Conservation (phyloP, 108 stramenopile genomes). For the Cylindrotheca closterium region DNA sequence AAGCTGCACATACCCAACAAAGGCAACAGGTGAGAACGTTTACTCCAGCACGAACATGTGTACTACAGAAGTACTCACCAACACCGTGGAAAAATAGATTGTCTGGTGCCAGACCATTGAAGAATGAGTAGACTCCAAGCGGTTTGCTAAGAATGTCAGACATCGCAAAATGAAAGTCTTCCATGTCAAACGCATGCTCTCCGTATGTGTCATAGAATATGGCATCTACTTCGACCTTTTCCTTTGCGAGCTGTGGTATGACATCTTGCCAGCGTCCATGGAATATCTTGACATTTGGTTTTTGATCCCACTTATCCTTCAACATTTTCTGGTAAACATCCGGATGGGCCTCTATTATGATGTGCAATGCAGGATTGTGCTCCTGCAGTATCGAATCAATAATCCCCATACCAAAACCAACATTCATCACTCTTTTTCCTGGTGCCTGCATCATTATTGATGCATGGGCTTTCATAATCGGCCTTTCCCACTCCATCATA, state of each 20-base stretch:
- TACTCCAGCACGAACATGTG: not conserved
- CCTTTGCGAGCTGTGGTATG: conserved; percentile 54
- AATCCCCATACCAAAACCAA: conserved; percentile 94
- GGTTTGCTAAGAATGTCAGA: conserved; percentile 55
- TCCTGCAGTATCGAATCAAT: conserved; percentile 81
- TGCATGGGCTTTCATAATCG: conserved; percentile 92
- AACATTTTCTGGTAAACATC: conserved; percentile 82
- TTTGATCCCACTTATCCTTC: conserved; percentile 79
- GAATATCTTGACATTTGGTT: conserved; percentile 68
- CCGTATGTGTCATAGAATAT: conserved; percentile 95
- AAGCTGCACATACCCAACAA: conserved; percentile 26
- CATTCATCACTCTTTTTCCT: conserved; percentile 73
- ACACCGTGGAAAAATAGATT: conserved; percentile 96
- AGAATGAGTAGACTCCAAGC: conserved; percentile 83
- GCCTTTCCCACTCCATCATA: conserved; percentile 98
- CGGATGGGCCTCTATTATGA: conserved; percentile 92
- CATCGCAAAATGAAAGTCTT: conserved; percentile 82
- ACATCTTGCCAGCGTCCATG: conserved; percentile 91
- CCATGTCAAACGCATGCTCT: conserved; percentile 87
- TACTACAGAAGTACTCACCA: conserved; percentile 23
- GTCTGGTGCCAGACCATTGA: conserved; percentile 94
- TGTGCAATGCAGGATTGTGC: conserved; percentile 56
- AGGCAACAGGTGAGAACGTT: not conserved
- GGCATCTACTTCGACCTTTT: conserved; percentile 73
- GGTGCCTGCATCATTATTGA: conserved; percentile 53